Evolutionary conservation across 768 basidiomycete genomes (phyloP), one percentile per base, ranked within the genome.

Genomic region (Panus rudis): DNA sequence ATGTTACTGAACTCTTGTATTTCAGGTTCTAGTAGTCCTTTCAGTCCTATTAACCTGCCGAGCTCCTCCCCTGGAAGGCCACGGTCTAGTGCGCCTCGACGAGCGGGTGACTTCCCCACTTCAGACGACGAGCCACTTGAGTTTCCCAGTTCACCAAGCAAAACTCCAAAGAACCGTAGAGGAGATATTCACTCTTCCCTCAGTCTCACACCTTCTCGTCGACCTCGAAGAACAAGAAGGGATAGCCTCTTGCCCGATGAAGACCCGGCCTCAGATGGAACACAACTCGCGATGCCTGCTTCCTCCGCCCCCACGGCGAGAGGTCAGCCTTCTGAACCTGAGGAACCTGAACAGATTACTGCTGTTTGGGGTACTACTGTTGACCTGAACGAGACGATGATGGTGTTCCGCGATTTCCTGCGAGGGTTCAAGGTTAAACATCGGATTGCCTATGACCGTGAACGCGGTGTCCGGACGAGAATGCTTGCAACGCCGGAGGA

Each of bases 361-460:
- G 92, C 91, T 19, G 90, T 99, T 48, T 99, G 96, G 94, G 96
- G 96, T 23, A 99, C 96, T 0, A 93, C 90, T 2, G 92, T 99
- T 54, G 87, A 89, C 51, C 73, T 99, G 21, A 75, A 80, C 3
- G 87, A 94, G 60, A 85, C 88, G 11, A 96, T 97, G 88, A 84
- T 81, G 54, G 64, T 84, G 16, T 98, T 97, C 68, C 77, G 81
- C 40, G 81, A 86, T 27, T 97, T 97, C 62, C 65, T 99, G 43
- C 80, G 77, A 37, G 86, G 90, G 0, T 99, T 97, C 75, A 97
- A 96, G 58, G 78, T 79, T 35, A 96, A 93, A 61, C 93, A 94
- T 51, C 80, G 92, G 17, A 66, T 77, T 24, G 69, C 72, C 0
- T 71, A 87, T 47, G 88, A 94, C 58, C 75, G 79, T 30, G 74